Base-by-base conservation (phyloP, 2,329 filamentous ascomycete genomes). In the Pseudogymnoascus sp. region DNA sequence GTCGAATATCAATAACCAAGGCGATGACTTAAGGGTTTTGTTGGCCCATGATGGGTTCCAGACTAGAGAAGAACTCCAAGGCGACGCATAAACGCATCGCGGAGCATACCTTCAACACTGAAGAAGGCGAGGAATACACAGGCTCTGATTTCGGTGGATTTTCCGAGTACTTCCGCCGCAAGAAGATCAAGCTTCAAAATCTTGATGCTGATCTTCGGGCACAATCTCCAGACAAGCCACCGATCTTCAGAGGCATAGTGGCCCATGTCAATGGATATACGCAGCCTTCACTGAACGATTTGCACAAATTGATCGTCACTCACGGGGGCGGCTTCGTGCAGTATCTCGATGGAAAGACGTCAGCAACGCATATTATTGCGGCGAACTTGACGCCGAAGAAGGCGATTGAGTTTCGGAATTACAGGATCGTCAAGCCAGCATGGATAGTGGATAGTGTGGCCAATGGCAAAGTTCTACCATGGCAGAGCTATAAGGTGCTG, bases 131-230 rank as follows among this genome's bases (percentile, higher is more conserved):
- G 64, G 96, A 99, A 74, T 99, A 99, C 74, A 86, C 88, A 64
- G 85, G 81, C 1, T 97, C 92, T 67, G 85, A 84, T 62, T 99
- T 97, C 75, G 91, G 91, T 26, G 93, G 93, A 7, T 96, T 97
- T 71, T 77, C 81, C 23, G 93, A 97, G 72, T 99, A 97, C 75
- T 96, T 97, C 73, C 84, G 93, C 60, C 87, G 93, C 63, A 99
- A 99, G 80, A 97, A 96, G 80, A 86, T 96, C 75, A 99, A 99
- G 73, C 82, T 99, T 3, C 95, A 97, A 75, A 99, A 99, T 71
- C 83, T 95, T 31, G 95, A 99, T 76, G 87, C 86, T 7, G 85
- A 96, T 62, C 80, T 96, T 51, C 87, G 93, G 64, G 76, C 78
- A 0, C 31, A 37, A 23, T 61, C 39, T 18, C 59, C 59, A 14